These are phyloP conservation scores for Adansonia madagascariensis DNA, from an alignment of 441 rosid species.

Conservation along the genomic window DNA sequence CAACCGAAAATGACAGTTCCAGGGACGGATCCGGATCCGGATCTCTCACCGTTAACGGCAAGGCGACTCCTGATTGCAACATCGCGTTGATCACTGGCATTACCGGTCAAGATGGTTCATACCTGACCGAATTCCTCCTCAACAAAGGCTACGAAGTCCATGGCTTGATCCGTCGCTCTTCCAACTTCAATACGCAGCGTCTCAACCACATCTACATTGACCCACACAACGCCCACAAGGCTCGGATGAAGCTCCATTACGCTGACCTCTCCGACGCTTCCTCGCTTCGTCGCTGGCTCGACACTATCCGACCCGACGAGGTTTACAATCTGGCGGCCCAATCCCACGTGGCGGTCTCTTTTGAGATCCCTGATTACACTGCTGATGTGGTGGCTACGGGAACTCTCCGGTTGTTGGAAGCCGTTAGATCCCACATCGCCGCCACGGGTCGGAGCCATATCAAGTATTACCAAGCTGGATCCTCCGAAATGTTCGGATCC, in stretches of 20 bases:
- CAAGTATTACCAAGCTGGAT: constrained; percentile 83
- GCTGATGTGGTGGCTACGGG: constrained; percentile 88
- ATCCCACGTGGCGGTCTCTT: constrained; percentile 85
- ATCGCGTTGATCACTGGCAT: constrained; percentile 76
- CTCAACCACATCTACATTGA: constrained; percentile 89
- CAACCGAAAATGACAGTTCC: constrained; percentile 14
- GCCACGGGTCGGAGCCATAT: constrained; percentile 64
- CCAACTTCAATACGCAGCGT: constrained; percentile 89
- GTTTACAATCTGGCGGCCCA: constrained; percentile 90
- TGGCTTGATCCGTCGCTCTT: constrained; percentile 83
- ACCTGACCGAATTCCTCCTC: constrained; percentile 81
- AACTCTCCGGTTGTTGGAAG: constrained; percentile 80
- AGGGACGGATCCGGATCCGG: constrained; percentile 8
- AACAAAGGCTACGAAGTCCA: constrained; percentile 78
- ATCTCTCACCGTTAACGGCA: constrained; percentile 16
- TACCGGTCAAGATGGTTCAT: constrained; percentile 91
- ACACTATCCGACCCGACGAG: constrained; percentile 74
- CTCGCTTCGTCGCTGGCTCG: constrained; percentile 88
- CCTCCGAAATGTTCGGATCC: constrained; percentile 88
- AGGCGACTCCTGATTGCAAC: constrained; percentile 1
- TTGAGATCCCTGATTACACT: constrained; percentile 85
- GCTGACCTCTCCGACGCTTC: constrained; percentile 87
- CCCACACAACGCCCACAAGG: constrained; percentile 80
- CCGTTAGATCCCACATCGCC: constrained; percentile 68
- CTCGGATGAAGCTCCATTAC: constrained; percentile 90